Evolutionary conservation across 2,329 filamentous ascomycete species (phyloP).

Genomic region (Ceratocystis eucalypticola): DNA sequence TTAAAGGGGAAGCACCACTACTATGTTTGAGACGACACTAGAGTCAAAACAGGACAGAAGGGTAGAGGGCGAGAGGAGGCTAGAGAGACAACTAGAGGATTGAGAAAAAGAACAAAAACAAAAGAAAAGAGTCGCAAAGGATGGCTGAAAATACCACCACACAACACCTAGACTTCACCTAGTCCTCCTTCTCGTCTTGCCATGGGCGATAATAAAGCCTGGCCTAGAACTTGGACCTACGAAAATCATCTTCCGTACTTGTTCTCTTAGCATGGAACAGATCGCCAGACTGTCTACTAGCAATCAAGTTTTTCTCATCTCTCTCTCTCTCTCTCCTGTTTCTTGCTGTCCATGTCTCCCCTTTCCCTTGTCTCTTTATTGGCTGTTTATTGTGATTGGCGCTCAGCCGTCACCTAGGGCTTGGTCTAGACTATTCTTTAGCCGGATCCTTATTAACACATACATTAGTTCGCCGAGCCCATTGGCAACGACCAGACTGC

Average conservation of each 20-base stretch:
- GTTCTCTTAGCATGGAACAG: not conserved
- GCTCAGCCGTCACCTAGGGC: not conserved
- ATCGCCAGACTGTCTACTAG: not conserved
- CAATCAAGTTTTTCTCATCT: not conserved
- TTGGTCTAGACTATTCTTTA: slow-evolving; percentile 1
- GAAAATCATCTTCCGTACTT: not conserved
- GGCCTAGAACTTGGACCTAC: too few species aligned
- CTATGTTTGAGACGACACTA: slow-evolving; percentile 10
- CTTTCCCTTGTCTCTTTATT: not conserved
- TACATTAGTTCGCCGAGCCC: not conserved
- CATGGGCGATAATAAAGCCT: not conserved
- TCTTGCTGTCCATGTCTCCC: not conserved
- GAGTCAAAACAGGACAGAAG: not conserved
- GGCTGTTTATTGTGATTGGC: not conserved
- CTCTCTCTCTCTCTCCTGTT: not conserved
- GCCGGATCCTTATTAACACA: not conserved
- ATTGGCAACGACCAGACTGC: too few species aligned
- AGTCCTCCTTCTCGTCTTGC: not conserved
- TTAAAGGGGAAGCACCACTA: slow-evolving; percentile 8
- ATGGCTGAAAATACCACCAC: not conserved
- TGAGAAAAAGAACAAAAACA: not conserved
- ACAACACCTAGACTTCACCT: too few species aligned
- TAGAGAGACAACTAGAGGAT: not conserved
- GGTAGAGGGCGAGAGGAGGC: not conserved
- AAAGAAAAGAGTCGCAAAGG: not conserved